Evolutionary conservation across 306 rosid species (phyloP), one percentile per base, ranked within the genome.

Genomic region (Psophocarpus tetragonolobus): DNA sequence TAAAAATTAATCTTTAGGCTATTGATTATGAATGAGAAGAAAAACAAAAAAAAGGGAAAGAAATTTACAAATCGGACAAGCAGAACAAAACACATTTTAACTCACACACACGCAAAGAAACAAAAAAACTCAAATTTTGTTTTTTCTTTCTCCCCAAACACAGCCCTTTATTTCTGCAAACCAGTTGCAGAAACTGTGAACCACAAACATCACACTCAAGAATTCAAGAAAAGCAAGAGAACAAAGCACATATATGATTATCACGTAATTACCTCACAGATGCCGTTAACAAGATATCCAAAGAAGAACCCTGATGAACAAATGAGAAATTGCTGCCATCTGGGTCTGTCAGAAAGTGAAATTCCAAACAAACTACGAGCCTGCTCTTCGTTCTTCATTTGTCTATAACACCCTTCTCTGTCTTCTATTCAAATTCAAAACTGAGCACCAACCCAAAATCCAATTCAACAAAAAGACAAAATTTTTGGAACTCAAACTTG

Each of bases 231-330:
- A 73, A 27, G n/a, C 15, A 56, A 70, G 27, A 41, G 1, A 79
- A 77, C 23, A 65, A 35, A 74, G 58, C 26, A 62, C 13, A 85
- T 2, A 21, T 50, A 6, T 58, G 12, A 47, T 11, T 2, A 11
- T 42, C 6, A 44, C 8, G 0, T 3, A 73, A 27, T 3, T 81
- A 95, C 98, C 97, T 95, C 98, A 73, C 98, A 95, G 73, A 95
- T 62, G 38, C 98, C 97, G 82, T 95, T 95, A 21, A 95, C 91
- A 68, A 92, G 94, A 65, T 95, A 95, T 12, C 98, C 97, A 80
- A 95, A 95, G 95, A 95, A 95, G 82, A 95, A 95, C 6, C 98
- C 98, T 56, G 92, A 89, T 32, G 98, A 92, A 81, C 97, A 95
- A 75, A 95, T 79, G 81, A 95, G 93, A 77, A 92, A 92, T 84